A percentile compares a stretch with the other conserved stretches of the same genome.
phyloP scores from a whole-genome alignment of 768 basidiomycete species.

The Boletus bicolor region DNA sequence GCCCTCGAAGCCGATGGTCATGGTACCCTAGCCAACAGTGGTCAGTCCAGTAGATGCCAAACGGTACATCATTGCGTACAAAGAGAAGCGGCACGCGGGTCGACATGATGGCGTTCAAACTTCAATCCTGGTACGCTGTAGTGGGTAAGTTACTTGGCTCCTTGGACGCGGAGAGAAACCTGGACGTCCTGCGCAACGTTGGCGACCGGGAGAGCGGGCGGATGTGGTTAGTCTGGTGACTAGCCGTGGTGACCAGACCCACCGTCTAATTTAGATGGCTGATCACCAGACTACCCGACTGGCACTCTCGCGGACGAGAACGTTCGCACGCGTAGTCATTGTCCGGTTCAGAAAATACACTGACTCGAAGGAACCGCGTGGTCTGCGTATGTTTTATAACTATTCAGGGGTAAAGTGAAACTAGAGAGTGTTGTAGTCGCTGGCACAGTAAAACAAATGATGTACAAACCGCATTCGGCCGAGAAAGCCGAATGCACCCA shows the following conservation, averaged over 20 bases:
- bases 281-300: not conserved
- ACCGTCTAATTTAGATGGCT: not conserved
- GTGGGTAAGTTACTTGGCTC: not conserved
- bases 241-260: too few species aligned
- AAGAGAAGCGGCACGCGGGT: slow-evolving; percentile 30
- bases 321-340: not conserved
- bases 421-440: too few species aligned
- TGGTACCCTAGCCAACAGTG: slow-evolving; percentile 39
- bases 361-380: not conserved
- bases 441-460: too few species aligned
- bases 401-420: too few species aligned
- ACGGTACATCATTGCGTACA: slow-evolving; percentile 6
- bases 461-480: too few species aligned
- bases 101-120: slow-evolving; percentile 14
- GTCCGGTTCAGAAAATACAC: not conserved
- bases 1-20: slow-evolving; percentile 43
- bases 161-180: not conserved
- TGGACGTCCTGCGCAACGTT: not conserved
- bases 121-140: not conserved
- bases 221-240: not conserved
- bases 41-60: not conserved
- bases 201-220: not conserved
- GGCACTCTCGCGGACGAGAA: not conserved
- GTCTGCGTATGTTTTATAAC: too few species aligned
- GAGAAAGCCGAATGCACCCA: too few species aligned